phyloP scores from a whole-genome alignment of 2,329 filamentous ascomycete genomes.

The Penicillium olsonii region DNA sequence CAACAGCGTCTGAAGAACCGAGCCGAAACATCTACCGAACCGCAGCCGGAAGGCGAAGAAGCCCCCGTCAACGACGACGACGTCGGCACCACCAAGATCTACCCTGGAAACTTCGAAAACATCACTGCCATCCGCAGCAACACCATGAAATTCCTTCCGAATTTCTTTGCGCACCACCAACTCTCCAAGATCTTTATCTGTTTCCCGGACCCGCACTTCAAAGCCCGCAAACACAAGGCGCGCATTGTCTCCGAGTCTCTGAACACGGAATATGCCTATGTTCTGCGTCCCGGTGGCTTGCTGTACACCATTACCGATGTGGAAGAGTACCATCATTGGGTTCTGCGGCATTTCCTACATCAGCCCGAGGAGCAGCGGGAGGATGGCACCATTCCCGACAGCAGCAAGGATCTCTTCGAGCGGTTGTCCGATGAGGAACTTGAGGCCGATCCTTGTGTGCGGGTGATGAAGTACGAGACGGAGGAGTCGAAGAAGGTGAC shows the following conservation, averaged over 20 bases:
- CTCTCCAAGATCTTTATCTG: conserved; percentile 93
- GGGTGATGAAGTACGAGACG: conserved; percentile 71
- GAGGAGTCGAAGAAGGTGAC: conserved; percentile 97
- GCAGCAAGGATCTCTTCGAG: conserved; percentile 66
- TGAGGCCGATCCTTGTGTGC: conserved; percentile 60
- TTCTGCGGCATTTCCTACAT: conserved; percentile 79
- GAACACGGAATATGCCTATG: conserved; percentile 91
- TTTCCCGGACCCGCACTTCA: conserved; percentile 98
- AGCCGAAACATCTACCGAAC: conserved; percentile 10
- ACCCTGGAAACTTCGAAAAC: conserved; percentile 70
- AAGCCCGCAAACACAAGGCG: conserved; percentile 94
- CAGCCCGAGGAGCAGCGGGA: conserved; percentile 62
- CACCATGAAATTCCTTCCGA: conserved; percentile 99
- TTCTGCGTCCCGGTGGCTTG: conserved; percentile 76
- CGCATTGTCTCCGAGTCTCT: conserved; percentile 87
- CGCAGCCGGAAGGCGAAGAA: conserved; percentile 5
- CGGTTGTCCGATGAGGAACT: conserved; percentile 62
- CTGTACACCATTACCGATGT: conserved; percentile 98
- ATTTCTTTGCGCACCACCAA: conserved; percentile 83
- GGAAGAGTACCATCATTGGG: conserved; percentile 90
- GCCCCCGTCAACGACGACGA: conserved; percentile 20
- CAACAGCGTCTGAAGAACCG: conserved; percentile 31
- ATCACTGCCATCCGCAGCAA: conserved; percentile 87
- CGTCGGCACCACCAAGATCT: conserved; percentile 23
- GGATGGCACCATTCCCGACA: conserved; percentile 68